Percentiles rank a stretch among this genome's conserved stretches.
These are phyloP conservation scores for Magnaporthales sp. DNA, from an alignment of 2,329 filamentous ascomycete genomes.

Conservation along the genomic window DNA sequence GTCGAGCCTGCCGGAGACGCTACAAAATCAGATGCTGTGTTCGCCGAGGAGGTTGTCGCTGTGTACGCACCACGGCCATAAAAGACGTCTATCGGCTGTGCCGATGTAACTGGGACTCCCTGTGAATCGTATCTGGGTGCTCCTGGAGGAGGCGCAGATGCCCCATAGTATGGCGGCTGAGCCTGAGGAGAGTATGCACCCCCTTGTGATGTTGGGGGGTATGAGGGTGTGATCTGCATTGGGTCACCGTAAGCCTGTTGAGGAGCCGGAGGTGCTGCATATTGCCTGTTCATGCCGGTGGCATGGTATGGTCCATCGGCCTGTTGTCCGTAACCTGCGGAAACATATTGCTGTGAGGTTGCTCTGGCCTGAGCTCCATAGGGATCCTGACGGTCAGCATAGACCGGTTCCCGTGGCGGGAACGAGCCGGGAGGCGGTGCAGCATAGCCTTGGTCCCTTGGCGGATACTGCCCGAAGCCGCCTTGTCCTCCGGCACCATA, in stretches of 20 bases:
- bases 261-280: background rate
- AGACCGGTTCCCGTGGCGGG: constrained; percentile 1
- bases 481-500: constrained; percentile 4
- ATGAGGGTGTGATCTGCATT: background rate
- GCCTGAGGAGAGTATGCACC: constrained; percentile 1
- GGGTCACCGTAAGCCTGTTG: constrained; percentile 8
- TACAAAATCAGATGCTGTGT: constrained; percentile 36
- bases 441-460: constrained; percentile 3
- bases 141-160: background rate
- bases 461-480: constrained; percentile 4
- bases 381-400: background rate
- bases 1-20: constrained; percentile 38
- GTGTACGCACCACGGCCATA: constrained; percentile 54
- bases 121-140: background rate
- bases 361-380: constrained; percentile 9
- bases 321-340: constrained; percentile 8
- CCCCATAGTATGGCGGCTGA: background rate
- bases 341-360: constrained; percentile 3
- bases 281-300: constrained; percentile 2
- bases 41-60: constrained; percentile 17
- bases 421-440: background rate
- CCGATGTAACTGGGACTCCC: background rate
- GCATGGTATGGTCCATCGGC: constrained; percentile 5
- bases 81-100: constrained; percentile 18
- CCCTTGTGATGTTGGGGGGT: constrained; percentile 3